A percentile compares a stretch with the other conserved stretches of the same genome.
These are phyloP conservation scores for Puccinia horiana DNA, from an alignment of 1,284 basidiomycete species.

Conservation along the genomic window DNA sequence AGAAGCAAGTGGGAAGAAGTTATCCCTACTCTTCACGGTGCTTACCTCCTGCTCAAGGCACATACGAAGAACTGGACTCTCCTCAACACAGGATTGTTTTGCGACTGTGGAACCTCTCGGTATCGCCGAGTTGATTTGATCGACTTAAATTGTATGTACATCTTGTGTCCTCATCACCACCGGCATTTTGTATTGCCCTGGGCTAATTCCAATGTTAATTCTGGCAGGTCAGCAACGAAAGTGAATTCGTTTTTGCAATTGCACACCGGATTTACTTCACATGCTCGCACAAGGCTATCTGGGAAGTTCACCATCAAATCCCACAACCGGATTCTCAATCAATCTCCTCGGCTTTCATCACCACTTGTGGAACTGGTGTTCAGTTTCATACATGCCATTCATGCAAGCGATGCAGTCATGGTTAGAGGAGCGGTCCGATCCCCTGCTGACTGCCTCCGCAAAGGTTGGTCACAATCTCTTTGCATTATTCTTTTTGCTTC, in stretches of 20 bases:
- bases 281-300: background rate
- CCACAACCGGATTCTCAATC: background rate
- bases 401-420: background rate
- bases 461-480: background rate
- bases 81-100: too few species aligned
- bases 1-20: too few species aligned
- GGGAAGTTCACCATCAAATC: background rate
- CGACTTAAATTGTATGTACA: too few species aligned
- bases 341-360: background rate
- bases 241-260: background rate
- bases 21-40: too few species aligned
- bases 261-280: background rate
- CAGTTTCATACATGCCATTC: background rate
- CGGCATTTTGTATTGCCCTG: background rate
- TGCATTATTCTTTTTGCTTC: background rate
- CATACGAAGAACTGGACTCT: too few species aligned
- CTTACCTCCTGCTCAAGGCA: too few species aligned
- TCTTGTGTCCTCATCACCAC: too few species aligned
- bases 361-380: conserved; percentile 5
- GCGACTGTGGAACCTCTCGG: too few species aligned
- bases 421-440: background rate
- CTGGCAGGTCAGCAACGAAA: too few species aligned
- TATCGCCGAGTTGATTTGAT: too few species aligned
- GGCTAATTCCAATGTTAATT: too few species aligned
- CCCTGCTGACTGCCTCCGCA: background rate